Conservation (phyloP, 805 yeast species). For the Monosporozyma yasuniensis region DNA sequence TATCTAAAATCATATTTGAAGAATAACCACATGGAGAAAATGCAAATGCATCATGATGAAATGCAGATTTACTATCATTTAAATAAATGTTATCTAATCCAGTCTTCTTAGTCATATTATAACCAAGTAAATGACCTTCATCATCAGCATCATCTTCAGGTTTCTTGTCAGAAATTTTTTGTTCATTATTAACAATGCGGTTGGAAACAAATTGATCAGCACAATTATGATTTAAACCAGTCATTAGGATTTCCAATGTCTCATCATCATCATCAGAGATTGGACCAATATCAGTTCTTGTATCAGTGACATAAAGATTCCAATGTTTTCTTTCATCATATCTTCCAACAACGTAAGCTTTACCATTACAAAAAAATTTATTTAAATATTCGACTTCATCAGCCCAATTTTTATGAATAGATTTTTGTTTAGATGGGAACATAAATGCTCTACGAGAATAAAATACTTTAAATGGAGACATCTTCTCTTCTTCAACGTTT, state of each 20-base stretch:
- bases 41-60: conserved; percentile 76
- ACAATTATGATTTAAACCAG: conserved; percentile 53
- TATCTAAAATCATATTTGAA: conserved; percentile 66
- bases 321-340: conserved; percentile 63
- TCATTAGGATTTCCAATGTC: conserved; percentile 87
- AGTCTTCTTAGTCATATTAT: conserved; percentile 52
- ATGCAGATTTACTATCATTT: conserved; percentile 15
- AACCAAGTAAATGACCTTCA: conserved; percentile 74
- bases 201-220: conserved; percentile 53
- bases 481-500: conserved; percentile 7
- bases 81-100: conserved; percentile 53
- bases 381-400: conserved; percentile 68
- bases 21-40: conserved; percentile 94
- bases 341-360: conserved; percentile 72
- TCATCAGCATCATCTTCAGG: conserved; percentile 18
- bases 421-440: conserved; percentile 80
- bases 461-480: conserved; percentile 56
- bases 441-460: conserved; percentile 87
- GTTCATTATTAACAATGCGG: conserved; percentile 25
- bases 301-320: conserved; percentile 72
- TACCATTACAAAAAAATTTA: conserved; percentile 50
- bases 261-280: conserved; percentile 38
- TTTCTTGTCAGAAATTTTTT: conserved; percentile 2
- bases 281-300: conserved; percentile 6
- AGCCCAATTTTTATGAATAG: conserved; percentile 78